These are phyloP conservation scores for Plasmodium berghei DNA, from an alignment of 169 alveolate genomes.

Conservation along the genomic window DNA sequence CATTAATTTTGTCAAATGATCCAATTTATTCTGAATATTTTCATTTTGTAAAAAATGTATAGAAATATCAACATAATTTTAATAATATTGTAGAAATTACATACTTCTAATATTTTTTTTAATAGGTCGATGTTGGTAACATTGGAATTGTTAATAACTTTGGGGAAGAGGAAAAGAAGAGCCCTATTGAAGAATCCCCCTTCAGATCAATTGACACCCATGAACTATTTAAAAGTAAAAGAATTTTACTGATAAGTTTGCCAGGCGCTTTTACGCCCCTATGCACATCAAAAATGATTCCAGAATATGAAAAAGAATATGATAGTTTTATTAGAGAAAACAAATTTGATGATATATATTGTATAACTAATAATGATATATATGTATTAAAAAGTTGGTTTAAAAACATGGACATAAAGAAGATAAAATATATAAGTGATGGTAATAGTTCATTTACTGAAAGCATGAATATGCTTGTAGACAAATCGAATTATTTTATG, in stretches of 20 bases:
- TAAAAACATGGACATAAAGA: slow-evolving; percentile 64
- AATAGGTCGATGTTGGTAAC: slow-evolving; percentile 45
- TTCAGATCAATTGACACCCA: slow-evolving; percentile 50
- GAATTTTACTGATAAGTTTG: slow-evolving; percentile 77
- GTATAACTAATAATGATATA: slow-evolving; percentile 82
- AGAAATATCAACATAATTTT: neutral
- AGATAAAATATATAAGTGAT: slow-evolving; percentile 80
- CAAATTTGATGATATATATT: slow-evolving; percentile 81
- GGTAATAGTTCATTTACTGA: slow-evolving; percentile 80
- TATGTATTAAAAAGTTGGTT: slow-evolving; percentile 83
- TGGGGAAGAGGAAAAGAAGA: slow-evolving; percentile 7
- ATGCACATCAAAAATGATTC: slow-evolving; percentile 80
- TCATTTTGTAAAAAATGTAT: too few relatives aligned
- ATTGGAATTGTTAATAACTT: neutral
- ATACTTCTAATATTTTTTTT: neutral
- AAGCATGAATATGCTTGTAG: slow-evolving; percentile 82
- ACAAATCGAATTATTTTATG: slow-evolving; percentile 79
- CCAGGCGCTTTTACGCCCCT: slow-evolving; percentile 87
- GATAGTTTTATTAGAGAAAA: slow-evolving; percentile 62
- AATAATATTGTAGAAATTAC: neutral
- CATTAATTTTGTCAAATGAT: too few relatives aligned
- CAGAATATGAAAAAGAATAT: slow-evolving; percentile 79
- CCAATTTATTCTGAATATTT: too few relatives aligned
- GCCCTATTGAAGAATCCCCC: too few relatives aligned
- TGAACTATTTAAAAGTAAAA: slow-evolving; percentile 74